These are phyloP conservation scores for Solanum peruvianum DNA, from an alignment of 257 asterid genomes.

Conservation along the genomic window DNA sequence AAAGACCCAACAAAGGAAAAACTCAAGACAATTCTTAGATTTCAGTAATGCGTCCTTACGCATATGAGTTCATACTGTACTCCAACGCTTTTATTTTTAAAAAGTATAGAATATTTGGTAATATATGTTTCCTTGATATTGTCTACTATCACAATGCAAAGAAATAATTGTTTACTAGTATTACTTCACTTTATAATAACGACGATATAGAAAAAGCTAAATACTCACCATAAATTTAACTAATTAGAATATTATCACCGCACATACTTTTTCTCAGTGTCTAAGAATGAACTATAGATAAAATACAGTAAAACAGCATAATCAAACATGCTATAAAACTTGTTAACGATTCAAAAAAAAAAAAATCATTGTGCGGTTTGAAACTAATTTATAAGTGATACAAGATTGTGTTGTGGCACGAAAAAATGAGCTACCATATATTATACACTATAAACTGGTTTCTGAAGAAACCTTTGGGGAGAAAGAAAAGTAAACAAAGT, in stretches of 20 bases:
- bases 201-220: neutral
- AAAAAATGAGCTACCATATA: neutral
- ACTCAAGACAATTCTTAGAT: neutral
- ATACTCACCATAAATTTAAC: neutral
- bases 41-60: neutral
- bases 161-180: neutral
- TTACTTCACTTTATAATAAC: neutral
- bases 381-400: neutral
- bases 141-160: neutral
- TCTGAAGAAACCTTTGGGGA: neutral
- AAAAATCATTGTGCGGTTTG: neutral
- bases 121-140: neutral
- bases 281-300: neutral
- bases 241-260: neutral
- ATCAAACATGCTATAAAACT: neutral
- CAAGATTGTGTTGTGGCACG: neutral
- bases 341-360: neutral
- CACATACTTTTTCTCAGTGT: neutral
- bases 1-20: neutral
- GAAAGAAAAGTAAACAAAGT: neutral
- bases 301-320: neutral
- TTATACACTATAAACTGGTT: neutral
- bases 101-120: no score
- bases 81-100: no score
- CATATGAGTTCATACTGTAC: neutral